Conservation (phyloP, 176 grass and related monocot species). For the Avena atlantica region DNA sequence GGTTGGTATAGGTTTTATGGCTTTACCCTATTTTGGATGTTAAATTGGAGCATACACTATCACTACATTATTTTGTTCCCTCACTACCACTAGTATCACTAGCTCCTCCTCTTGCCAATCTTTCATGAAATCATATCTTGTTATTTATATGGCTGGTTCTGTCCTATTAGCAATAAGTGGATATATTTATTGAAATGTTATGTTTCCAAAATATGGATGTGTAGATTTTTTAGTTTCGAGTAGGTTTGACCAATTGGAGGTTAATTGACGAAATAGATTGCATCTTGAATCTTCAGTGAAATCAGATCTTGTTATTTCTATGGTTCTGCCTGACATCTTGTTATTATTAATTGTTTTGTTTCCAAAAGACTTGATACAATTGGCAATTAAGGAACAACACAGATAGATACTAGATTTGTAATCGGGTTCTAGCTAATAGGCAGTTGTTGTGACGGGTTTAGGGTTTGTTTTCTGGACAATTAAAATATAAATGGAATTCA, state of each 20-base stretch:
- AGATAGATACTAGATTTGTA: not conserved
- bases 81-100: not conserved
- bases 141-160: not conserved
- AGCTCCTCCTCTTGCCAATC: not conserved
- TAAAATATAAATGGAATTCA: not conserved
- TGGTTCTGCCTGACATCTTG: not conserved
- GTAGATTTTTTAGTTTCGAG: not conserved
- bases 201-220: not conserved
- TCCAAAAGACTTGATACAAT: not conserved
- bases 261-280: too few relatives aligned
- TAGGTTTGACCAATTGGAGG: not conserved
- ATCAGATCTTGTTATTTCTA: not conserved
- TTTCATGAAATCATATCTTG: not conserved
- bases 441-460: not conserved
- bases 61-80: not conserved
- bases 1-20: constrained; percentile 2
- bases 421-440: not conserved
- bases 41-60: not conserved
- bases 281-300: too few relatives aligned
- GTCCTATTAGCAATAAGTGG: not conserved
- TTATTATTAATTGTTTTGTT: not conserved
- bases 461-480: not conserved
- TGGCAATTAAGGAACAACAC: not conserved
- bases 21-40: not conserved
- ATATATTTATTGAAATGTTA: not conserved